These are phyloP conservation scores for Betula pendula DNA, from an alignment of 306 rosid genomes.

Conservation along the genomic window DNA sequence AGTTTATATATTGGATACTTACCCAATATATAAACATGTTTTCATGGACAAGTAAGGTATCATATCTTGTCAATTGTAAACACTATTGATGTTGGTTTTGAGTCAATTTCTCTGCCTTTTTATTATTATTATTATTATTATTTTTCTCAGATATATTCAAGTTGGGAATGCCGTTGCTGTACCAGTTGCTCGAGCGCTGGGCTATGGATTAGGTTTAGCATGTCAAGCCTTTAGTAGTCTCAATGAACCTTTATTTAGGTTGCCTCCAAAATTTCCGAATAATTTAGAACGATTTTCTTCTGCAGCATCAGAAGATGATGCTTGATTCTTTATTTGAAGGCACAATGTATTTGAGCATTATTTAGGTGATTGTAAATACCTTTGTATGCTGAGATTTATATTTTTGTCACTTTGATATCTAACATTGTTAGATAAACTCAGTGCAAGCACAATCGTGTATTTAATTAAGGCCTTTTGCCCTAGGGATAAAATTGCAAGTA, in stretches of 20 bases:
- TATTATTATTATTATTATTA: too few relatives aligned
- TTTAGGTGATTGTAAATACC: neutral
- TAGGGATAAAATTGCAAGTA: too few relatives aligned
- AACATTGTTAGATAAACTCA: neutral
- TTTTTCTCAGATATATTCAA: slow-evolving; percentile 61
- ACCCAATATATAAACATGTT: too few relatives aligned
- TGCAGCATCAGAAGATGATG: slow-evolving; percentile 41
- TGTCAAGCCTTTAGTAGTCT: slow-evolving; percentile 30
- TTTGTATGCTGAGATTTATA: neutral
- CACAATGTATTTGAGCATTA: neutral
- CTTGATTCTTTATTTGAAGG: slow-evolving; percentile 6
- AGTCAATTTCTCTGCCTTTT: too few relatives aligned
- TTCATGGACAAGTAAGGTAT: too few relatives aligned
- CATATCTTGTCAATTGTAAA: too few relatives aligned
- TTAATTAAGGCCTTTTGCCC: neutral
- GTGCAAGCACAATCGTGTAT: neutral
- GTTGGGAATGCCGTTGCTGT: slow-evolving; percentile 94
- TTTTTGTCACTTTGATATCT: neutral
- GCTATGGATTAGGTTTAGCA: slow-evolving; percentile 67
- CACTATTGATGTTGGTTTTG: too few relatives aligned
- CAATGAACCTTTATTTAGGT: slow-evolving; percentile 33
- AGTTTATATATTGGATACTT: neutral
- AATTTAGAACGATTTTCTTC: slow-evolving; percentile 35
- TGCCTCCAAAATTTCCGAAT: slow-evolving; percentile 57
- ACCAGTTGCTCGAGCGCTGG: slow-evolving; percentile 75